These are phyloP conservation scores for Scedosporium dehoogii DNA, from an alignment of 2,329 filamentous ascomycete genomes.

Conservation along the genomic window DNA sequence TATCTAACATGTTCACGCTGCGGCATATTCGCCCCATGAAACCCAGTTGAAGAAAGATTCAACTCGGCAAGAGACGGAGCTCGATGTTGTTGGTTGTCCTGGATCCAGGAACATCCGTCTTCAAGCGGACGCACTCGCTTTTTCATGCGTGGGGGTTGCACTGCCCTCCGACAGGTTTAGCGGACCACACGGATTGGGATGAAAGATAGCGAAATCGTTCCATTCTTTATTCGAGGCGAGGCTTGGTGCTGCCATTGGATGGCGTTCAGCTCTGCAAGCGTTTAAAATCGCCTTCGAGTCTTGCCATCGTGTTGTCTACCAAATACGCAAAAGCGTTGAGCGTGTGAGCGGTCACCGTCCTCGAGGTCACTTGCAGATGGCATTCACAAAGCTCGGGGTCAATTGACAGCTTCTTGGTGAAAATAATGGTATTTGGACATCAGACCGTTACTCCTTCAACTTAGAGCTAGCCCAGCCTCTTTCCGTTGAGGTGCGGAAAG, in stretches of 20 bases:
- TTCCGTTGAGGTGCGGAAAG: too few relatives aligned
- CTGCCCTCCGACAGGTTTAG: neutral
- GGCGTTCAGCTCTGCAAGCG: neutral
- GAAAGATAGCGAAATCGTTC: neutral
- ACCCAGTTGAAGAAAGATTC: too few relatives aligned
- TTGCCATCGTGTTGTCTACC: neutral
- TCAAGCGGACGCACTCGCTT: neutral
- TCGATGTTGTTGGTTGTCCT: neutral
- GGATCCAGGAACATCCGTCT: neutral
- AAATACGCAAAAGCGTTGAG: neutral
- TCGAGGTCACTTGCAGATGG: neutral
- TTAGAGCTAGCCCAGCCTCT: too few relatives aligned
- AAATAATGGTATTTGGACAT: too few relatives aligned
- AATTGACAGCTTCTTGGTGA: too few relatives aligned
- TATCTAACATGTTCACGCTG: too few relatives aligned
- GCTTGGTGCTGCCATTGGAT: neutral
- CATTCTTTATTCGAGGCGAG: neutral
- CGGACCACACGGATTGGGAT: neutral
- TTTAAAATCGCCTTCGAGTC: neutral
- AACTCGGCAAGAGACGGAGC: neutral
- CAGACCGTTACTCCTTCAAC: too few relatives aligned
- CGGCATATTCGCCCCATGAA: too few relatives aligned
- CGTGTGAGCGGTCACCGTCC: neutral
- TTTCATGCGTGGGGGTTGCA: neutral
- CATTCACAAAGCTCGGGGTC: neutral